Base-by-base conservation (phyloP, 345 rosid genomes). In the Excoecaria cochinchinensis region DNA sequence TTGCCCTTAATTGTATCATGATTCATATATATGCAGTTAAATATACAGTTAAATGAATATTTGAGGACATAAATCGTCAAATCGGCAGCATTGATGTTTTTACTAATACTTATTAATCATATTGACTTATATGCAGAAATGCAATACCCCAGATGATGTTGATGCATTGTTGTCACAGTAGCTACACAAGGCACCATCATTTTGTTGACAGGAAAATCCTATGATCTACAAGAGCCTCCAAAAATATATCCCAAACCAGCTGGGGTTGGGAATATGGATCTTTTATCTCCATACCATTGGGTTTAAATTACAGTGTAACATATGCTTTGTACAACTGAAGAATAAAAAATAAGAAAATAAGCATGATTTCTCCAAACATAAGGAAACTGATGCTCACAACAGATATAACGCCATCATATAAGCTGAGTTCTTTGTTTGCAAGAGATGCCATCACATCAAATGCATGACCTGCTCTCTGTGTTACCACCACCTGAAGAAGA, bases 381-480 rank as follows among this genome's bases (percentile, higher is more conserved):
- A 57, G 19, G 53, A 52, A 59, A 44, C 7, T 58, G 74, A 47
- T 74, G 85, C 95, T 89, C 89, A 95, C 97, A 88, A 92, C 90
- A 79, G 90, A 87, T 80, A 95, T 68, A 75, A 87, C 87, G 73
- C 97, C 99, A 85, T 92, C 93, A 80, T 91, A 92, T 53, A 83
- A 83, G 70, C 53, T 80, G 71, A 91, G 91, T 80, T 92, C 98
- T 66, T 83, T 85, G 59, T 85, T 83, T 38, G 91, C 76, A 22
- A 74, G 71, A 68, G 91, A 85, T 78, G 82, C 62, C 93, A 94
- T 86, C 81, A 83, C 89, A 80, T 94, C 90, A 83, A 81, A 91
- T 68, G 98, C 98, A 73, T 94, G 97, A 25, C 95, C 92, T 78
- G 94, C 92, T 80, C 90, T 91, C 81, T 89, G 78, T 47, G 98